Conservation (phyloP, 2,329 filamentous ascomycete genomes). For the Aspergillus fijiensis region DNA sequence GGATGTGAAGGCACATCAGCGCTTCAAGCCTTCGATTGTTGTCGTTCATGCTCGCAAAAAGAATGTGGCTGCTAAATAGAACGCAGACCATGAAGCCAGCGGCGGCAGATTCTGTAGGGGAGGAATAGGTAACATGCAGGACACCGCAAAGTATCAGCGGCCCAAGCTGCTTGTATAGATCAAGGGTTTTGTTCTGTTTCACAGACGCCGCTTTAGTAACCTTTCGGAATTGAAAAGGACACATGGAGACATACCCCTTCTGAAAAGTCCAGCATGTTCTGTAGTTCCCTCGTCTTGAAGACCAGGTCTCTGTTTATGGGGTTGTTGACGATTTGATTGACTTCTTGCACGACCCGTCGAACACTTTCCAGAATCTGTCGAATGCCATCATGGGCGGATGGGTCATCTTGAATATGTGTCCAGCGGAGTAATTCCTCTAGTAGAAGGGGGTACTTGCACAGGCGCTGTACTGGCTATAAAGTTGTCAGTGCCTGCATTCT, state of each 20-base stretch:
- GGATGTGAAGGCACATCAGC: slow-evolving; percentile 69
- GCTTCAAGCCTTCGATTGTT: slow-evolving; percentile 69
- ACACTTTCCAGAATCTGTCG: slow-evolving; percentile 70
- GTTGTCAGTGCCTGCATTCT: slow-evolving; percentile 14
- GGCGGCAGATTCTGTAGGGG: slow-evolving; percentile 58
- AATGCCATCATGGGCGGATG: slow-evolving; percentile 76
- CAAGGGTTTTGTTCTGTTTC: slow-evolving; percentile 38
- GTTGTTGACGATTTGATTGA: slow-evolving; percentile 83
- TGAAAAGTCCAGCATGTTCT: slow-evolving; percentile 75
- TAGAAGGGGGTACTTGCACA: slow-evolving; percentile 86
- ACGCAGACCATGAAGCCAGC: slow-evolving; percentile 83
- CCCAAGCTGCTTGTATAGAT: slow-evolving; percentile 75
- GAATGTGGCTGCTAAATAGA: slow-evolving; percentile 76
- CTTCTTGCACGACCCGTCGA: slow-evolving; percentile 71
- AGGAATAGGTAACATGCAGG: slow-evolving; percentile 80
- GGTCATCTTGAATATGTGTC: slow-evolving; percentile 82
- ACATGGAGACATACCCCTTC: slow-evolving; percentile 59
- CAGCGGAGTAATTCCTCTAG: slow-evolving; percentile 80
- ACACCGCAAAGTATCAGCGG: slow-evolving; percentile 79
- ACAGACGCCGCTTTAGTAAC: not conserved
- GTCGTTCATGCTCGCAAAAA: slow-evolving; percentile 68
- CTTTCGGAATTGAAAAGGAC: not conserved
- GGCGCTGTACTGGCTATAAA: slow-evolving; percentile 80
- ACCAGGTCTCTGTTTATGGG: slow-evolving; percentile 66
- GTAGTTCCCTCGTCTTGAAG: slow-evolving; percentile 80